These are phyloP conservation scores for Solanum appendiculatum DNA, from an alignment of 257 asterid species.

Conservation along the genomic window DNA sequence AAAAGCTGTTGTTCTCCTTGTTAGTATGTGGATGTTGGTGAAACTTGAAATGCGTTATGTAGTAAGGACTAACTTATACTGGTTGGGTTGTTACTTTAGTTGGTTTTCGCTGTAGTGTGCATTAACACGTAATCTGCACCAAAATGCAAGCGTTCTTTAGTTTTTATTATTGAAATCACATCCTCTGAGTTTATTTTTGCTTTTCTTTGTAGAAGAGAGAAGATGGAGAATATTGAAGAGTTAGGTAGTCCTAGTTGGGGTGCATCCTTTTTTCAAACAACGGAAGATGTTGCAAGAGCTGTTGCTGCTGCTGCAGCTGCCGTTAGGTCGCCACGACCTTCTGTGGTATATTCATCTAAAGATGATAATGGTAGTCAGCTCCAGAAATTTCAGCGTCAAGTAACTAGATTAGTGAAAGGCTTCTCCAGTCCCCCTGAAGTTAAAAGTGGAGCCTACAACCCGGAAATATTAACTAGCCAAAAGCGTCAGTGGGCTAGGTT, in stretches of 20 bases:
- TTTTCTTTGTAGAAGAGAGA: slow-evolving; percentile 20
- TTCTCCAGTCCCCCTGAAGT: slow-evolving; percentile 74
- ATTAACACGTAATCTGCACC: background rate
- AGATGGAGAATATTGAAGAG: slow-evolving; percentile 77
- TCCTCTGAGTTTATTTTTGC: background rate
- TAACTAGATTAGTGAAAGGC: slow-evolving; percentile 78
- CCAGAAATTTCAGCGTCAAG: slow-evolving; percentile 72
- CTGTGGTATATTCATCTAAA: slow-evolving; percentile 83
- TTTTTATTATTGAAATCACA: background rate
- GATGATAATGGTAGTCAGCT: slow-evolving; percentile 76
- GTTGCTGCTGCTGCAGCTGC: slow-evolving; percentile 97
- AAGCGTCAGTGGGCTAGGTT: slow-evolving; percentile 99
- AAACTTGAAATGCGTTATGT: background rate
- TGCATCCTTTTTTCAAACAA: slow-evolving; percentile 75
- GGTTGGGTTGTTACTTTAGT: background rate
- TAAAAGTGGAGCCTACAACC: slow-evolving; percentile 73
- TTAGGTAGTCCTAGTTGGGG: slow-evolving; percentile 85
- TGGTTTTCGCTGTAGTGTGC: background rate
- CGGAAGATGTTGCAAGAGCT: slow-evolving; percentile 94
- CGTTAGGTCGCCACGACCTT: slow-evolving; percentile 74
- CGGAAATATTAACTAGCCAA: slow-evolving; percentile 91
- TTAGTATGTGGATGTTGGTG: background rate
- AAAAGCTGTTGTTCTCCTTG: background rate
- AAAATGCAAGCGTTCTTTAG: background rate
- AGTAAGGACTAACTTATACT: background rate